Evolutionary conservation across 495 filamentous ascomycete genomes (phyloP), one percentile per base, ranked within the genome.

Genomic region (Aspergillus hancockii): DNA sequence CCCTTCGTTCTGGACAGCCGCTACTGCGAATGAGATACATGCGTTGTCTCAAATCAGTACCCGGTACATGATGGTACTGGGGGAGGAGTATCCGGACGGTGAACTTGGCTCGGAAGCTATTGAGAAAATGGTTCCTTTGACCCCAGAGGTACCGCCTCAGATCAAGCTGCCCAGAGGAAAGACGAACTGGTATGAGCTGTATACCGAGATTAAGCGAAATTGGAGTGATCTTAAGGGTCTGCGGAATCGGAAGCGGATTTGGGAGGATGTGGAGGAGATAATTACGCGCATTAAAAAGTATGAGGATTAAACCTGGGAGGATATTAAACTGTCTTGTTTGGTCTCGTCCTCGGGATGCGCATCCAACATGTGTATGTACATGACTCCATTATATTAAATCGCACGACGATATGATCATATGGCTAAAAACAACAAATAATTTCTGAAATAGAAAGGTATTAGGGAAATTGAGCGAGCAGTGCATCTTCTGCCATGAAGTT

Each of bases 181-280:
- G 14, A 68, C 70, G 7, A 57, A 73, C 36, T 73, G 68, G 68
- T 63, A 63, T 53, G 22, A 47, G 47, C 19, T 73, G 4, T 71
- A 65, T 28, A 31, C 51, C 5, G 50, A 52, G 46, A 64, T 71
- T 32, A 63, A 25, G 32, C 22, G 14, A 16, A 55, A 57, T 38
- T 69, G 61, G 62, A 21, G 45, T 14, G 21, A 58, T 12, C 45
- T 72, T n/a, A 74, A 65, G 47, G 69, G 69, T 6, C 31, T 74
- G 30, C 52, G 52, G 46, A 74, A 74, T 49, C 47, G 69, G n/a
- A 32, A 52, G 21, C 28, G 69, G 47, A 72, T 74, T 18, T 74
- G 69, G 67, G 34, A 45, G 21, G 69, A 68, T 59, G 47, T 67
- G 22, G 58, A 62, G 6, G 59, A 64, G 30, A 38, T 53, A 18